Evolutionary conservation across 2,329 filamentous ascomycete genomes (phyloP), one percentile per base, ranked within the genome.

Genomic region (Cucurbitaria berberidis): DNA sequence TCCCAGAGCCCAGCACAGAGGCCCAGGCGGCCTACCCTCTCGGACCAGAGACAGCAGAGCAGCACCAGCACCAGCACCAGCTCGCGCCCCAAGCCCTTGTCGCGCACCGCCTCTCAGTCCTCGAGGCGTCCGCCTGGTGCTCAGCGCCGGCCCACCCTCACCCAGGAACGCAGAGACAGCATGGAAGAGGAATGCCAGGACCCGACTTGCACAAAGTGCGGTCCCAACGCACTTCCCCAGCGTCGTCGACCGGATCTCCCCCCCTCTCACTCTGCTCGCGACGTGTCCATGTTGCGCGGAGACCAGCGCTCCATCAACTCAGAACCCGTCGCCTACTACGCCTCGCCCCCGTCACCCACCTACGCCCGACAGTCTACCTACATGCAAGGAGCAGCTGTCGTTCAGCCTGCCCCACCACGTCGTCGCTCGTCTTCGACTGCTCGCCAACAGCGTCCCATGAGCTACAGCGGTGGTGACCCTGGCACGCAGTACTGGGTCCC

Each of bases 151-250:
- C 52, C 58, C 1, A 63, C 61, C 21, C 21, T 59, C 30, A 51
- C 55, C 34, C 51, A 59, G 49, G 54, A 56, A 39, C 43, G 48
- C 41, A 47, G 54, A 41, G 60, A 62, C 38, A 43, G 50, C 43
- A 44, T 42, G 43, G 36, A 51, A 27, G 65, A 63, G 3, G 68
- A 72, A 19, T 77, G 76, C 64, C 67, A 53, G 34, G 63, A 75
- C 46, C 72, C 73, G 16, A 64, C 62, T 21, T 77, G 76, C 55
- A 62, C 55, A 32, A 40, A 46, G 29, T 72, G 68, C 45, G 62
- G 53, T 11, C 64, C 63, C 45, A 63, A 61, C 51, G 53, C 57
- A 5, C 48, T 39, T 10, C 45, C 45, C 45, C 55, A 19, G 3
- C 53, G 53, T 46, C 59, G 59, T 53, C 58, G 58, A 27, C 60